Evolutionary conservation across 495 filamentous ascomycete species (phyloP), one percentile per base, ranked within the genome.

Genomic region (Podospora australis): DNA sequence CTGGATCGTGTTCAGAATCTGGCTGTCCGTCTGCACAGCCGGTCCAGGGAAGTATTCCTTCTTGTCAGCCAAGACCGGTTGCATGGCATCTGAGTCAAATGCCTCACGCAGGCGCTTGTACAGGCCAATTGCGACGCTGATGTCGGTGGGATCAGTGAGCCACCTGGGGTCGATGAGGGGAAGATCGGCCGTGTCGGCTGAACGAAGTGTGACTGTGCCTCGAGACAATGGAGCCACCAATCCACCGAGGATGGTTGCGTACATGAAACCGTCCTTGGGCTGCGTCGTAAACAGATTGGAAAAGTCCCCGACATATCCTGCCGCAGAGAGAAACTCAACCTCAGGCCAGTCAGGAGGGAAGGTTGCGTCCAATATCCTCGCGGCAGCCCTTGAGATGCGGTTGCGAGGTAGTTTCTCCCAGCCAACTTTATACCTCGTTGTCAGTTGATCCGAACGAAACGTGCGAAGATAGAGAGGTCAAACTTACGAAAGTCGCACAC

Each of bases 271-370:
- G 67, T 21, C 68, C 48, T 36, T 63, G 69, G 52, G 46, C 14
- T 53, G 28, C 7, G 61, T 68, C 19, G 66, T 67, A 14, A 53
- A 54, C 0, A 69, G 63, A 19, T 54, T 54, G 5, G 16, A 26
- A 23, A 44, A 39, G 39, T 54, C 35, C 29, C 64, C 66, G 24
- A 64, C 41, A 43, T 50, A 65, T 20, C 44, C 59, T 24, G 29
- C 34, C 16, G 46, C 40, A 28, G 45, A 22, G 16, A 72, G 21
- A 39, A 64, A 70, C 46, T 82, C 77, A 11, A 79, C 53, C 22
- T 83, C 78, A 0, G 79, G 80, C 79, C 79, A 83, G 52, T 82
- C 78, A 1, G 46, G 13, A 0, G 78, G 70, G 40, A 75, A 77
- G 34, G 46, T 44, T 10, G 53, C 48, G 7, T 40, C 38, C 38